Evolutionary conservation across 352 stramenopile species (phyloP).

Genomic region (Nannochloropsis limnetica): DNA sequence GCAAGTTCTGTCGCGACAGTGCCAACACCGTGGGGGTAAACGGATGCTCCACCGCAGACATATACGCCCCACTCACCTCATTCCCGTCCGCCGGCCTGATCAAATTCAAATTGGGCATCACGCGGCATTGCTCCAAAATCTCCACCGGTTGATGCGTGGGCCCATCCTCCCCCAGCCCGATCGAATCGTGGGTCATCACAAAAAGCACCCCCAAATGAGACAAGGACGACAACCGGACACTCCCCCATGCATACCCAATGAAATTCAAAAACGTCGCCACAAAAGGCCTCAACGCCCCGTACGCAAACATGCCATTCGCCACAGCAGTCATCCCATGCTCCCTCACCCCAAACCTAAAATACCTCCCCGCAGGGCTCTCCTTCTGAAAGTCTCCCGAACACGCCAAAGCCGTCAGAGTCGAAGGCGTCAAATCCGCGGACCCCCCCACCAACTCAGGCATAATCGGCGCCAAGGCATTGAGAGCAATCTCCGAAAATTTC

Average conservation of each 20-base stretch:
- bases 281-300: conserved; percentile 88
- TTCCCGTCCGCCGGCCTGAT: conserved; percentile 94
- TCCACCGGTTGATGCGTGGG: conserved; percentile 98
- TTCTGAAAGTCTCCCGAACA: conserved; percentile 95
- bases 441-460: conserved; percentile 93
- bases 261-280: conserved; percentile 99
- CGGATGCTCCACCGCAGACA: conserved; percentile 67
- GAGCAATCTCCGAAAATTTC: conserved; percentile 81
- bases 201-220: conserved; percentile 83
- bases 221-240: conserved; percentile 70
- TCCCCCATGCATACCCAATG: conserved; percentile 89
- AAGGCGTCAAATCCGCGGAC: conserved; percentile 94
- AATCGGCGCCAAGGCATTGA: conserved; percentile 81
- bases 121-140: conserved; percentile 85
- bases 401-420: conserved; percentile 89
- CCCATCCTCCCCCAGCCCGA: conserved; percentile 97
- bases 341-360: conserved; percentile 94
- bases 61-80: conserved; percentile 91
- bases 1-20: conserved; percentile 76
- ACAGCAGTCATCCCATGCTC: conserved; percentile 98
- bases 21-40: conserved; percentile 83
- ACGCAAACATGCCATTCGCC: conserved; percentile 94
- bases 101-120: conserved; percentile 96
- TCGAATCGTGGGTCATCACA: conserved; percentile 98
- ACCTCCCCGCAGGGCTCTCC: conserved; percentile 81